Base-by-base conservation (phyloP, 192 early-diverging fungal species). In the Podila epigama region DNA sequence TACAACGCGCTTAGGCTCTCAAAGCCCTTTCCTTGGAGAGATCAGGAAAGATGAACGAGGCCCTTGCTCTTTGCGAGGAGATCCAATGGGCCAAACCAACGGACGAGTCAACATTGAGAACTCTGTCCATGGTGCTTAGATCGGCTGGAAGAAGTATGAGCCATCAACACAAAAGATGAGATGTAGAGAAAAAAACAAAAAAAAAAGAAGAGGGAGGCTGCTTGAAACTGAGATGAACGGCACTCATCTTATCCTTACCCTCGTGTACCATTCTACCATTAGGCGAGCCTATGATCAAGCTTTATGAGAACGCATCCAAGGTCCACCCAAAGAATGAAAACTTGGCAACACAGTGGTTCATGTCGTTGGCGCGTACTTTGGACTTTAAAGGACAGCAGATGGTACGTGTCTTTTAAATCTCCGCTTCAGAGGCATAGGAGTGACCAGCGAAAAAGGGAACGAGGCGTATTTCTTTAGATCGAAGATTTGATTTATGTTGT, bases 261-360 rank as follows among this genome's bases (percentile, higher is more conserved):
- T 20, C 22, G 48, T 22, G 18, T 51, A 51, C 18, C 25, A 13
- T 13, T 20, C 48, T 51, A 13, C 48, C 22, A 4, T 31, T 65
- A 93, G 89, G 82, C 50, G 81, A 91, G 10, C 87, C 90, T 20
- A 88, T 96, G 48, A 84, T 89, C 35, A 86, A 88, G 28, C 63
- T 96, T 3, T 96, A 96, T 67, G 87, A 87, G 42, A 87, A 80
- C 15, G 93, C 92, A 6, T 86, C 82, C 27, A 81, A 78, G 40
- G 39, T 63, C 9, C 69, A 82, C 36, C 91, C 93, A 15, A 80
- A 84, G 22, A 90, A 92, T 57, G 92, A 94, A 66, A 89, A 92
- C 52, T 75, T 92, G 33, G 88, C 83, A 11, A 88, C 82, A 44
- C 90, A 94, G 56, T 88, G 89, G 86, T 96, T 93, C 73, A 94